These are phyloP conservation scores for Beauveria pseudobassiana DNA, from an alignment of 2,329 filamentous ascomycete species.

Conservation along the genomic window DNA sequence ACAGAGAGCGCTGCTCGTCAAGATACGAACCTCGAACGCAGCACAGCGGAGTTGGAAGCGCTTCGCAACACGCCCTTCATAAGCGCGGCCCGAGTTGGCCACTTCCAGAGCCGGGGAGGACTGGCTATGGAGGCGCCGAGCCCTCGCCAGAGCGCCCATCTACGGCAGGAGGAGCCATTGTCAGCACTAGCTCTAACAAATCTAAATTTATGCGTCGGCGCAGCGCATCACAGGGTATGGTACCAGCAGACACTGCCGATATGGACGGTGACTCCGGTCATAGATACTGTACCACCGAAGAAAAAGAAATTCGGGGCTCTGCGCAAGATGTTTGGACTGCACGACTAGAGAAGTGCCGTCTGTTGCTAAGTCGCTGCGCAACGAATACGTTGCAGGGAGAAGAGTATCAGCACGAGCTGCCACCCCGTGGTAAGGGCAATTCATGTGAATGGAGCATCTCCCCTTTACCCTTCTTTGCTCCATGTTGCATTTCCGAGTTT, in stretches of 20 bases:
- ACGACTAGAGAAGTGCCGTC: slow-evolving; percentile 29
- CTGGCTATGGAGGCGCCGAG: slow-evolving; percentile 22
- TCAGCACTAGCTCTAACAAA: slow-evolving; percentile 16
- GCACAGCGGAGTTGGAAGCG: slow-evolving; percentile 41
- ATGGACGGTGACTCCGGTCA: slow-evolving; percentile 1
- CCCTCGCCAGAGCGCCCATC: slow-evolving; percentile 24
- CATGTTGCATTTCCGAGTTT: neutral
- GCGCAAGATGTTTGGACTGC: slow-evolving; percentile 54
- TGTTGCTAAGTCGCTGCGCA: slow-evolving; percentile 1
- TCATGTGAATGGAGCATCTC: neutral
- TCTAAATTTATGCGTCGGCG: slow-evolving; percentile 28
- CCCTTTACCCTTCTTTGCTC: neutral
- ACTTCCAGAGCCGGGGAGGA: slow-evolving; percentile 23
- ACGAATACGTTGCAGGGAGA: neutral
- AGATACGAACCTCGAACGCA: slow-evolving; percentile 56
- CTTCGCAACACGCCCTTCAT: slow-evolving; percentile 31
- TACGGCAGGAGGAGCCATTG: slow-evolving; percentile 25
- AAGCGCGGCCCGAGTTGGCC: slow-evolving; percentile 28
- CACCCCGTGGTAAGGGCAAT: neutral
- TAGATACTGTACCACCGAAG: slow-evolving; percentile 15
- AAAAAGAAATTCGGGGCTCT: slow-evolving; percentile 62
- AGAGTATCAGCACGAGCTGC: neutral
- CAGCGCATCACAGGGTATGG: slow-evolving; percentile 28
- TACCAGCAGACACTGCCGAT: slow-evolving; percentile 14
- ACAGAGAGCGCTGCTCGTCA: slow-evolving; percentile 52